Base-by-base conservation (phyloP, 179 eudicot genomes). In the Patellifolia procumbens region DNA sequence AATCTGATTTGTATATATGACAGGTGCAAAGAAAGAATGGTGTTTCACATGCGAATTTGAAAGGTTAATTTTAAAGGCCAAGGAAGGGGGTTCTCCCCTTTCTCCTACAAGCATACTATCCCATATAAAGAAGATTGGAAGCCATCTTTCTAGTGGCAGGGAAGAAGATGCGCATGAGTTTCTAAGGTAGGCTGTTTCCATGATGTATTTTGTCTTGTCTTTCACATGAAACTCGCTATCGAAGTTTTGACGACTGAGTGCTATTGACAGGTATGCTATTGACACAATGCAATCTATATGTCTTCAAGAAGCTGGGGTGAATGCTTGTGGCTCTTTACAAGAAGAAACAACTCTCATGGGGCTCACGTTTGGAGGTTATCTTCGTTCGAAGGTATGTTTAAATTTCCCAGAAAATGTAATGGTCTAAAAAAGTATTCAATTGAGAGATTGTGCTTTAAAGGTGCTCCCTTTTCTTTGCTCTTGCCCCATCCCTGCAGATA, bases 91-190 rank as follows among this genome's bases (percentile, higher is more conserved):
- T 31, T 71, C 88, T 74, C 84, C 94, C 62, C 72, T 87, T 28
- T 91, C 96, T 77, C 94, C 97, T 22, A 83, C 79, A 34, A 61
- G 86, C 34, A 89, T 94, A 79, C 72, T 94, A 35, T 94, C 97
- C 45, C 91, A 92, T 26, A 80, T 94, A 77, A 85, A 88, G 69
- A 87, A 81, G 72, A 89, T 85, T 19, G 95, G 97, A 51, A 80
- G 94, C 77, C 88, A 82, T 79, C 92, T 94, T 77, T 78, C 90
- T 37, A 79, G 81, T 84, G 97, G 98, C 34, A 84, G 88, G 80
- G 87, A 94, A 83, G 98, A 94, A 88, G 98, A 94, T 76, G 98
- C 98, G 1, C 98, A 94, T 78, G 98, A 94, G 80, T 94, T 94
- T 83, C 76, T 94, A 66, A 87, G 98, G 98, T 91, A 76, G 79